Evolutionary conservation across 2,329 filamentous ascomycete species (phyloP).

Genomic region (Pestalotiopsis sp.): DNA sequence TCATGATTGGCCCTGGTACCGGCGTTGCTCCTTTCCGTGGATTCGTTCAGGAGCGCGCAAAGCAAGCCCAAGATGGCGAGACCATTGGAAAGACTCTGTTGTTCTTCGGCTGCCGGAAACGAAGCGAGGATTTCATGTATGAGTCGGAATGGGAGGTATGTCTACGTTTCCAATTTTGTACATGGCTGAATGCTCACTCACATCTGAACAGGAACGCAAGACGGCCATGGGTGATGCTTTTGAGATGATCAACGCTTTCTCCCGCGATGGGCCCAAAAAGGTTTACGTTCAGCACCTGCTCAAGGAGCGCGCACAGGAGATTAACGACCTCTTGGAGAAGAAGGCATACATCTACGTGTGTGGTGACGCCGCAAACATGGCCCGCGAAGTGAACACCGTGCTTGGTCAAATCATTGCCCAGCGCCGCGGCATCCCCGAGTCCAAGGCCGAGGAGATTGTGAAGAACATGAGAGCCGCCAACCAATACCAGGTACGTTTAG

Average conservation of each 20-base stretch:
- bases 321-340: slow-evolving; percentile 83
- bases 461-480: slow-evolving; percentile 95
- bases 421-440: slow-evolving; percentile 77
- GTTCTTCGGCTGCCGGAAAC: slow-evolving; percentile 93
- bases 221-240: slow-evolving; percentile 84
- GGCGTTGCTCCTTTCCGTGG: slow-evolving; percentile 95
- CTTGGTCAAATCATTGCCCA: slow-evolving; percentile 84
- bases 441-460: slow-evolving; percentile 93
- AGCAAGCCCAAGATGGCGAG: slow-evolving; percentile 77
- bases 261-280: slow-evolving; percentile 83
- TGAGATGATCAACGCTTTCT: slow-evolving; percentile 91
- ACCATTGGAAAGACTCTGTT: slow-evolving; percentile 84
- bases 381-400: slow-evolving; percentile 87
- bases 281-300: slow-evolving; percentile 96
- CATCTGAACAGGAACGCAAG: slow-evolving; percentile 70
- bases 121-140: slow-evolving; percentile 91
- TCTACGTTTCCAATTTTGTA: slow-evolving; percentile 15
- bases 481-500: slow-evolving; percentile 82
- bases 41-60: slow-evolving; percentile 91
- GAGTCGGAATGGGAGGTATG: slow-evolving; percentile 89
- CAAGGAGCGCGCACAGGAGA: slow-evolving; percentile 77
- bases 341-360: slow-evolving; percentile 98
- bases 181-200: slow-evolving; percentile 18
- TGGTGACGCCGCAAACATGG: slow-evolving; percentile 97
- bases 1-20: slow-evolving; percentile 95